Evolutionary conservation across 768 basidiomycete species (phyloP).

Genomic region (Suillus discolor): DNA sequence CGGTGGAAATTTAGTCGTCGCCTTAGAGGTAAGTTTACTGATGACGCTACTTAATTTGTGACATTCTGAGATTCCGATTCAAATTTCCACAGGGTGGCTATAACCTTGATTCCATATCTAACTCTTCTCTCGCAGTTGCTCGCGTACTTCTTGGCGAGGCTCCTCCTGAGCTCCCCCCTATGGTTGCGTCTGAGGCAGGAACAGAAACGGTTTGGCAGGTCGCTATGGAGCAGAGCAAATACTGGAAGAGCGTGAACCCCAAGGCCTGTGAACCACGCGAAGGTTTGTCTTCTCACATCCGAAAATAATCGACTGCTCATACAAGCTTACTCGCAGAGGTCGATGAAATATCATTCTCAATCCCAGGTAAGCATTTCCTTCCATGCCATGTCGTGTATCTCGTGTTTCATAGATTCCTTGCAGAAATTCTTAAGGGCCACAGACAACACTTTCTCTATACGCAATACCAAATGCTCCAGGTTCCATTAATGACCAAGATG

Average conservation of each 20-base stretch:
- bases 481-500: slow-evolving; percentile 70
- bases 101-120: slow-evolving; percentile 85
- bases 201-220: slow-evolving; percentile 92
- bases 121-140: slow-evolving; percentile 85
- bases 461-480: slow-evolving; percentile 75
- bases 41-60: neutral
- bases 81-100: slow-evolving; percentile 79
- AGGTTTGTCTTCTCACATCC: slow-evolving; percentile 44
- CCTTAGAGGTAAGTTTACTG: slow-evolving; percentile 74
- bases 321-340: slow-evolving; percentile 44
- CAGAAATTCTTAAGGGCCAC: slow-evolving; percentile 88
- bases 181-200: slow-evolving; percentile 77
- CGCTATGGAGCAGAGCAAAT: slow-evolving; percentile 82
- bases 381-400: neutral
- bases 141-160: slow-evolving; percentile 87
- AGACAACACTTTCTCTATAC: slow-evolving; percentile 81
- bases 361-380: slow-evolving; percentile 55
- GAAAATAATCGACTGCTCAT: neutral
- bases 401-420: slow-evolving; percentile 8
- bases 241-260: slow-evolving; percentile 87
- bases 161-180: slow-evolving; percentile 71
- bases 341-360: slow-evolving; percentile 62
- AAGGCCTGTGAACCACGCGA: slow-evolving; percentile 82
- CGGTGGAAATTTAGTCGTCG: slow-evolving; percentile 86
- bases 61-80: slow-evolving; percentile 2